Percentiles rank a stretch among this genome's conserved stretches.
phyloP scores from a whole-genome alignment of 306 rosid species.

The Biancaea sappan region DNA sequence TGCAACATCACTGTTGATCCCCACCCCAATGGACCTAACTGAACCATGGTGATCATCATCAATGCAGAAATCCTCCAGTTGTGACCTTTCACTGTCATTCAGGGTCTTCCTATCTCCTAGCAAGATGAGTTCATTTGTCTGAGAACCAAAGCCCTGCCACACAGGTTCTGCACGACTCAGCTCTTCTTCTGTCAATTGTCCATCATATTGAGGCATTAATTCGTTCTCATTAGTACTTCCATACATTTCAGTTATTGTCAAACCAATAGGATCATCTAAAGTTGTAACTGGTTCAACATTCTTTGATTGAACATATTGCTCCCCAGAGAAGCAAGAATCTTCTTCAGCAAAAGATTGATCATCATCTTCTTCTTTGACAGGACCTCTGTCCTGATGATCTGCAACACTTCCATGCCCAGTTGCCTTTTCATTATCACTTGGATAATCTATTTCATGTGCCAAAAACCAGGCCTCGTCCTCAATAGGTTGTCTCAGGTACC shows the following conservation, averaged over 20 bases:
- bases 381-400: conserved; percentile 77
- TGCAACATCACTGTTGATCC: conserved; percentile 88
- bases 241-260: conserved; percentile 69
- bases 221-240: conserved; percentile 68
- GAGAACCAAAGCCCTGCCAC: conserved; percentile 96
- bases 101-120: conserved; percentile 69
- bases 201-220: conserved; percentile 83
- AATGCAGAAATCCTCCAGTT: conserved; percentile 61
- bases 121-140: conserved; percentile 74
- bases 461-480: conserved; percentile 99
- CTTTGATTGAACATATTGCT: conserved; percentile 76
- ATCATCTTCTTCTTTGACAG: conserved; percentile 86
- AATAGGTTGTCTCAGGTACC: conserved; percentile 97
- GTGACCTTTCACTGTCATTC: conserved; percentile 64
- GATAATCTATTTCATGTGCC: conserved; percentile 99
- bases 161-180: conserved; percentile 82
- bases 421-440: conserved; percentile 96
- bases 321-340: conserved; percentile 92
- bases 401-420: conserved; percentile 86
- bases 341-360: conserved; percentile 98
- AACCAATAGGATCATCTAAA: conserved; percentile 73
- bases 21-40: conserved; percentile 97
- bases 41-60: conserved; percentile 92
- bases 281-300: conserved; percentile 66
- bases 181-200: conserved; percentile 88